Evolutionary conservation across 192 early-diverging fungal genomes (phyloP), one percentile per base, ranked within the genome.

Genomic region (Mycoemilia scoparia): DNA sequence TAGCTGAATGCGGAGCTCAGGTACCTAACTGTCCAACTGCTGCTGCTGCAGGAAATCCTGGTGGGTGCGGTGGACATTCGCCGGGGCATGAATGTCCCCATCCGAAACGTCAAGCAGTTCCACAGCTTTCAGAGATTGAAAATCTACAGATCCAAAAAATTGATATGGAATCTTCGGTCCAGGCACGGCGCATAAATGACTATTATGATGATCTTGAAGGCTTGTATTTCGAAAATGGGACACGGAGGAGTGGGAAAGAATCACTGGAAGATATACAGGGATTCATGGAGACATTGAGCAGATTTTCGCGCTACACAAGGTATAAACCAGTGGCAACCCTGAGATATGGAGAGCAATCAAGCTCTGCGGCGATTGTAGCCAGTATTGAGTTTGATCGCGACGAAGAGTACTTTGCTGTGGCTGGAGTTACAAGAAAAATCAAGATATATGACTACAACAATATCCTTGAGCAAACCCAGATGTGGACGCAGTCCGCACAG

Each of bases 361-460:
- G 59, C 0, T 61, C 53, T 8, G 70, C 81, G 0, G 81, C 79
- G 1, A 91, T 97, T 41, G 82, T 97, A 2, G 83, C 80, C 0
- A 77, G 84, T 22, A 84, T 97, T 27, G 87, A 88, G 50, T 93
- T 97, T 66, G 84, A 91, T 55, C 63, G 74, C 25, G 89, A 97
- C 44, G 80, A 88, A 36, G 81, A 88, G 52, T 79, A 77, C 27
- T 91, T 97, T 70, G 92, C 89, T 1, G 81, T 79, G 0, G 91
- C 82, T 22, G 91, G 91, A 11, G 86, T 91, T 2, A 83, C 79
- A 4, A 74, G 74, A 37, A 84, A 85, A 39, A 87, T 96, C 65
- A 90, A 90, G 50, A 76, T 96, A 13, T 96, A 76, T 54, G 87
- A 91, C 21, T 91, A 77, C 48, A 66, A 56, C 31, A 62, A 62